A percentile compares a stretch with the other conserved stretches of the same genome.
Conservation (phyloP, 73 alveolate genomes). For the Tetrahymena elliotti region DNA sequence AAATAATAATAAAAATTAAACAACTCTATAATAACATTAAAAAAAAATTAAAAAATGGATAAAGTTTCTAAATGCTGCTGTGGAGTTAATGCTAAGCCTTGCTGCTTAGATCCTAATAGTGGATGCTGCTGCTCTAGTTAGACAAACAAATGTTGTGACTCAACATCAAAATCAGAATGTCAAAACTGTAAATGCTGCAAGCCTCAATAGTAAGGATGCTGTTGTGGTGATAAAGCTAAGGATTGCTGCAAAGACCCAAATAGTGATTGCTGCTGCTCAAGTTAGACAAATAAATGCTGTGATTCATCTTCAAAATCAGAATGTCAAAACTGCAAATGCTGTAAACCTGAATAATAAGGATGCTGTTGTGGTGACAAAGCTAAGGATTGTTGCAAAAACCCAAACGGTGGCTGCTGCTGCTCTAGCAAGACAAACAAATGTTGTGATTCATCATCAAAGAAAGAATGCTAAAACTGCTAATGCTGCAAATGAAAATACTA, state of each 20-base stretch:
- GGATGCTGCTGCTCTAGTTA: neutral
- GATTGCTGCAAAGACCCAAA: neutral
- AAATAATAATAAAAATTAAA: neutral
- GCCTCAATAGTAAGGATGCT: neutral
- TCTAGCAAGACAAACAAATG: neutral
- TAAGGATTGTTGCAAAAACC: neutral
- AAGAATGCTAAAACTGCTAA: neutral
- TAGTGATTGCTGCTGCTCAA: neutral
- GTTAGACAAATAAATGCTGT: neutral
- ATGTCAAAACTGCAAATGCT: neutral
- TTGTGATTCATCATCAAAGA: neutral
- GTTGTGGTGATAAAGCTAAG: neutral
- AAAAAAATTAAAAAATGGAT: neutral
- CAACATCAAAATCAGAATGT: too few relatives aligned
- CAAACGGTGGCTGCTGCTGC: neutral
- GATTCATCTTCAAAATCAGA: neutral
- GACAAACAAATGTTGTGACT: neutral
- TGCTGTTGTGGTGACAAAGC: neutral
- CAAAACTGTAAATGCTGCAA: neutral
- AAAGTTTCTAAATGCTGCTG: neutral
- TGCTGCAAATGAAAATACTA: neutral
- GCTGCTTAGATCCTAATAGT: neutral
- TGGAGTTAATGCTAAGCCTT: neutral
- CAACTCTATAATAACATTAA: neutral
- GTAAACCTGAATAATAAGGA: neutral